phyloP scores from a whole-genome alignment of 306 rosid species.

The Elaeagnus macrophylla region DNA sequence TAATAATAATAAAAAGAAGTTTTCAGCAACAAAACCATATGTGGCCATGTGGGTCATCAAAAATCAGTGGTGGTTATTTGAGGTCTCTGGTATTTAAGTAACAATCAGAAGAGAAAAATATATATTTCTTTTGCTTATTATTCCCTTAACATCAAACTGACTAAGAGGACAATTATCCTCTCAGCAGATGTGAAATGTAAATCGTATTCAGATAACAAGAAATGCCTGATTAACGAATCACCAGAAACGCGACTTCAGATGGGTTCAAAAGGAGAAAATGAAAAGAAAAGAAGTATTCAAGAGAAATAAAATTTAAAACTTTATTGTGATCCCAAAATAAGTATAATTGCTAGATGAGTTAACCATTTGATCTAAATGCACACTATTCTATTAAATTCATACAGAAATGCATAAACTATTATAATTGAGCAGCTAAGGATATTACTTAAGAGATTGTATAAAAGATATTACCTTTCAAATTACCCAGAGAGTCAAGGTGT shows the following conservation, averaged over 20 bases:
- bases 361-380: background rate
- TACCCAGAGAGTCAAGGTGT: constrained; percentile 53
- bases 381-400: too few relatives aligned
- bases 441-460: background rate
- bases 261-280: background rate
- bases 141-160: background rate
- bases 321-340: background rate
- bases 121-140: background rate
- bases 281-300: background rate
- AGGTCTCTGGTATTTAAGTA: too few relatives aligned
- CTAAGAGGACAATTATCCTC: background rate
- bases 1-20: too few relatives aligned
- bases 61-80: background rate
- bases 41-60: too few relatives aligned
- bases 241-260: background rate
- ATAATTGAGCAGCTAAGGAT: background rate
- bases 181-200: background rate
- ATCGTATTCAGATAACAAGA: background rate
- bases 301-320: background rate
- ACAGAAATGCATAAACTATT: background rate
- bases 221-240: background rate
- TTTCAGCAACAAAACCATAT: too few relatives aligned
- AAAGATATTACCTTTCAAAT: constrained; percentile 40
- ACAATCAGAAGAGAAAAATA: background rate
- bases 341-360: background rate